Evolutionary conservation across 352 stramenopile genomes (phyloP).

Genomic region (Globisporangium yorkense): DNA sequence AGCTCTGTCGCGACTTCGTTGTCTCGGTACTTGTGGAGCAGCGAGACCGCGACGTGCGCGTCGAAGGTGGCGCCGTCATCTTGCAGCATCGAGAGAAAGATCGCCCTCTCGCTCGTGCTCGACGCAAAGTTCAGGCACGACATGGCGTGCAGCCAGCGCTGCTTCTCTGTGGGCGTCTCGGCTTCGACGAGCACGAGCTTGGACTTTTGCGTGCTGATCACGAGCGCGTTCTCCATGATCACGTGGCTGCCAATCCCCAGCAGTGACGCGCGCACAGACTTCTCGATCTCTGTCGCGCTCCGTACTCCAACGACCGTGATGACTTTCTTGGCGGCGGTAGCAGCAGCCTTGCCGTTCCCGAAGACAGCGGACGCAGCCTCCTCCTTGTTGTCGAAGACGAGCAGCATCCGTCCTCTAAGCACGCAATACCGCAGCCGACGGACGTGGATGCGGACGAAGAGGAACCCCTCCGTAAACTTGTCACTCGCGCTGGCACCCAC

Average conservation of each 20-base stretch:
- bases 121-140: conserved; percentile 57
- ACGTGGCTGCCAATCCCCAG: conserved; percentile 26
- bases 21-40: conserved; percentile 70
- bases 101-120: conserved; percentile 35
- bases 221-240: conserved; percentile 44
- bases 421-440: conserved; percentile 67
- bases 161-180: conserved; percentile 66
- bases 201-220: conserved; percentile 68
- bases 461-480: conserved; percentile 49
- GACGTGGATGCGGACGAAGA: conserved; percentile 52
- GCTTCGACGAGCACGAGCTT: conserved; percentile 65
- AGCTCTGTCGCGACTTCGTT: conserved; percentile 57
- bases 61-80: conserved; percentile 42
- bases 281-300: conserved; percentile 54
- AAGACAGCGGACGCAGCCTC: conserved; percentile 6
- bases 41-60: conserved; percentile 54
- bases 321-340: conserved; percentile 36
- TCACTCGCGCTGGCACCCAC: neutral
- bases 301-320: conserved; percentile 63
- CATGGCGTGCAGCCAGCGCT: conserved; percentile 71
- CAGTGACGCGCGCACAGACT: conserved; percentile 37
- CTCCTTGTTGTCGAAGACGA: conserved; percentile 63
- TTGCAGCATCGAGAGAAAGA: conserved; percentile 54
- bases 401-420: conserved; percentile 41
- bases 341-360: conserved; percentile 9